These are phyloP conservation scores for Antrodiella citrinella DNA, from an alignment of 768 basidiomycete species.

Conservation along the genomic window DNA sequence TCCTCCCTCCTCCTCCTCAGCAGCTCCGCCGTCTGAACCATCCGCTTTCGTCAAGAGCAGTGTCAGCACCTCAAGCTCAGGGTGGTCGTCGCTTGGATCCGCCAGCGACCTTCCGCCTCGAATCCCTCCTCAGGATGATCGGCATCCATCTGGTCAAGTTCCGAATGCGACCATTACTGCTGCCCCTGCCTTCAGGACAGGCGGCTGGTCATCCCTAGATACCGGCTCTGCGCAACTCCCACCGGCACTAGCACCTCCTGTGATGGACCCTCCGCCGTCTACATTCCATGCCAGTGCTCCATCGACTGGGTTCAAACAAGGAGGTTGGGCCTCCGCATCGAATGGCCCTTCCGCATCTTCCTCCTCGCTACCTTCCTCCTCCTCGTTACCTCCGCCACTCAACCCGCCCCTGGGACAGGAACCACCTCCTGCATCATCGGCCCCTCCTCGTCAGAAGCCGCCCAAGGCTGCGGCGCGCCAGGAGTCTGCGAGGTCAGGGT, in stretches of 20 bases:
- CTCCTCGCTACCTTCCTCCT: neutral
- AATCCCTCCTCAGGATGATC: neutral
- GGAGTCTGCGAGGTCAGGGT: slow-evolving; percentile 18
- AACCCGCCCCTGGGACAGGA: neutral
- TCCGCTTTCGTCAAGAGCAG: too few relatives aligned
- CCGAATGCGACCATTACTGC: slow-evolving; percentile 6
- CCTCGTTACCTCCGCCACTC: neutral
- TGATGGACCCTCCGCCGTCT: neutral
- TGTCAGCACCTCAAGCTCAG: slow-evolving; percentile 35
- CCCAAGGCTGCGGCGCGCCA: slow-evolving; percentile 6
- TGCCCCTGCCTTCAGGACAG: slow-evolving; percentile 47
- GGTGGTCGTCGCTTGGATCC: slow-evolving; percentile 41
- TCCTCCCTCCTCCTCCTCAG: slow-evolving; percentile 7
- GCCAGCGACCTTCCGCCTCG: slow-evolving; percentile 4
- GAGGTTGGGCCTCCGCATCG: slow-evolving; percentile 1
- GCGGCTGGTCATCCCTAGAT: slow-evolving; percentile 64
- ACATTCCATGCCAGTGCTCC: slow-evolving; percentile 1
- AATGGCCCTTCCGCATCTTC: neutral
- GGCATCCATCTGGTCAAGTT: neutral
- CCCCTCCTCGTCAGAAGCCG: neutral
- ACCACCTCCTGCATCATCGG: neutral
- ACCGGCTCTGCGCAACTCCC: slow-evolving; percentile 23
- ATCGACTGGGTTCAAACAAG: neutral
- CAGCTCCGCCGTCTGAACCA: slow-evolving; percentile 17
- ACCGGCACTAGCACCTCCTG: neutral